Evolutionary conservation across 345 rosid genomes (phyloP).

Genomic region (Garcia nutans): DNA sequence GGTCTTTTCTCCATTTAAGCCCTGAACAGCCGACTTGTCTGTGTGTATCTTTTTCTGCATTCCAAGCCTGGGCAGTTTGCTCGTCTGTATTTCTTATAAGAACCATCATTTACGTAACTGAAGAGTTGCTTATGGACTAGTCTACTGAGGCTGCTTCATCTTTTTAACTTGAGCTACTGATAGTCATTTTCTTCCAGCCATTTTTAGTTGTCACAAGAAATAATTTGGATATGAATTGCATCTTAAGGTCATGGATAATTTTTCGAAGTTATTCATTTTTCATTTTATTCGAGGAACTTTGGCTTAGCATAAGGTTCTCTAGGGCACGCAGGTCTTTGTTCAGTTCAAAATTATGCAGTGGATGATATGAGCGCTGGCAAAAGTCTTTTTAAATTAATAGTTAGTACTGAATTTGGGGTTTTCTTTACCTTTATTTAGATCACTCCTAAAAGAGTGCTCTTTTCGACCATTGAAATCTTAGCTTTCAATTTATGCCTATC

Average conservation of each 20-base stretch:
- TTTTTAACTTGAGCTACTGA: slow-evolving; percentile 25
- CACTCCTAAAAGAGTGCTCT: no score
- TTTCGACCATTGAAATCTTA: no score
- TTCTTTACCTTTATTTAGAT: no score
- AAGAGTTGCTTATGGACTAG: slow-evolving; percentile 4
- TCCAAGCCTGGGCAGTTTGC: slow-evolving; percentile 1
- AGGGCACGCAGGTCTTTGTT: not conserved
- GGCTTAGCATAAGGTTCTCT: not conserved
- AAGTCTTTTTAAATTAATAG: not conserved
- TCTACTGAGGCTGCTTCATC: slow-evolving; percentile 16
- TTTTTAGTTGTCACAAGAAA: slow-evolving; percentile 13
- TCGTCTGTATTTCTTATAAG: slow-evolving; percentile 8
- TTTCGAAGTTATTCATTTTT: not conserved
- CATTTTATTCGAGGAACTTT: not conserved
- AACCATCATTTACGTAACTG: not conserved
- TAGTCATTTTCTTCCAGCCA: slow-evolving; percentile 8
- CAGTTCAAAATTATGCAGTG: not conserved
- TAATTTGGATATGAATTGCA: slow-evolving; percentile 16
- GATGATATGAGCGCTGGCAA: not conserved
- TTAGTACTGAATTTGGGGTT: no score
- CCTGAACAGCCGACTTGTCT: slow-evolving; percentile 40
- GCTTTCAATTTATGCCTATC: no score
- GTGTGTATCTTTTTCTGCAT: not conserved
- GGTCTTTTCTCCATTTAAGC: slow-evolving; percentile 81
- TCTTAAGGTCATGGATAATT: not conserved